Conservation (phyloP, 192 early-diverging fungal genomes). For the Coemansia sp. region DNA sequence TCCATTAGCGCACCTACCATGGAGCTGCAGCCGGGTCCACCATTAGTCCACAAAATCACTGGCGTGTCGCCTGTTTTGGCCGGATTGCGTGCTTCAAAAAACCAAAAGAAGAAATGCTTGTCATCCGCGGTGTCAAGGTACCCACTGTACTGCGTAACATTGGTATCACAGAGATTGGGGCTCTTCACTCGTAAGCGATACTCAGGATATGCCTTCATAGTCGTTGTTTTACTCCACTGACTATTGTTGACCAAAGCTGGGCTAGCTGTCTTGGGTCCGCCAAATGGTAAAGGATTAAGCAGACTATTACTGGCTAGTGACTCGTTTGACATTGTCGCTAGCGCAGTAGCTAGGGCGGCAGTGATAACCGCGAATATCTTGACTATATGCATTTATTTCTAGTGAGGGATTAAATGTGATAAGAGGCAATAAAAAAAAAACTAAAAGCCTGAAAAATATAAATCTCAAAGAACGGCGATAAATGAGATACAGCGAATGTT, state of each 20-base stretch:
- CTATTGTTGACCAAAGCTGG: slow-evolving; percentile 11
- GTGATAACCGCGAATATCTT: not conserved
- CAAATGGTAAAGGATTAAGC: not conserved
- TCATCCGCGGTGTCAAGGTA: slow-evolving; percentile 69
- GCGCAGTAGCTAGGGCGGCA: not conserved
- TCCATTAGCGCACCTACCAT: slow-evolving; percentile 82
- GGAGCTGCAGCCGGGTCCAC: slow-evolving; percentile 83
- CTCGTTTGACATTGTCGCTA: not conserved
- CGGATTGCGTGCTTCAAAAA: slow-evolving; percentile 86
- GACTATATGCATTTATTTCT: not conserved
- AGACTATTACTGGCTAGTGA: not conserved
- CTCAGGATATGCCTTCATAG: slow-evolving; percentile 65
- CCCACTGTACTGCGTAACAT: slow-evolving; percentile 87
- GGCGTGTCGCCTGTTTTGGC: slow-evolving; percentile 71
- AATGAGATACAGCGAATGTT: not conserved
- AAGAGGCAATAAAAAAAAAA: not conserved
- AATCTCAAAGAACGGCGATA: not conserved
- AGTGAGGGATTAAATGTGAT: not conserved
- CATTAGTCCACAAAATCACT: slow-evolving; percentile 76
- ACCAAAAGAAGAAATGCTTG: slow-evolving; percentile 93
- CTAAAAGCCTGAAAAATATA: not conserved
- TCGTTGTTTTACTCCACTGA: slow-evolving; percentile 33
- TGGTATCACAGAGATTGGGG: slow-evolving; percentile 80
- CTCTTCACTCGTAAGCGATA: slow-evolving; percentile 75
- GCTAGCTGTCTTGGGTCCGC: not conserved